phyloP scores from a whole-genome alignment of 179 eudicot species.

The Actinidia chinensis region DNA sequence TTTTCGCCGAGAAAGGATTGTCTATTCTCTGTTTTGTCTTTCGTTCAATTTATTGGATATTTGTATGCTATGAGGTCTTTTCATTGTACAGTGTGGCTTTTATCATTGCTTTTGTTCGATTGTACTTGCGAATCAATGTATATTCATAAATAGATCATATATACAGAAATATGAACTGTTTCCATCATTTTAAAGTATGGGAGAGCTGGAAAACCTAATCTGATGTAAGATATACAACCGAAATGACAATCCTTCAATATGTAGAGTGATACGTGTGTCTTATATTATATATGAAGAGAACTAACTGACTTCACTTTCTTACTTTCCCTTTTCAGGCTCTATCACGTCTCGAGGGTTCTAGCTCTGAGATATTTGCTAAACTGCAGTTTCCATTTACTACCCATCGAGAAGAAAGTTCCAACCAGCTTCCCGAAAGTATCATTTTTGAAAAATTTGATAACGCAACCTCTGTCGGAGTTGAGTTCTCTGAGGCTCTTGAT shows the following conservation, averaged over 20 bases:
- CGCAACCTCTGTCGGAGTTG: slow-evolving; percentile 7
- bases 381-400: slow-evolving; percentile 10
- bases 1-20: too few species aligned
- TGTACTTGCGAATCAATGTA: too few species aligned
- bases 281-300: not conserved
- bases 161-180: not conserved
- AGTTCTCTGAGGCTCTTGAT: slow-evolving; percentile 5
- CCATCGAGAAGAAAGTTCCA: slow-evolving; percentile 22
- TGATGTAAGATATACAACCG: not conserved
- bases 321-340: slow-evolving; percentile 42
- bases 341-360: slow-evolving; percentile 37
- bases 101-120: too few species aligned
- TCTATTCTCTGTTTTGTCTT: too few species aligned
- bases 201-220: not conserved
- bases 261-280: not conserved
- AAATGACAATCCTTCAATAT: not conserved
- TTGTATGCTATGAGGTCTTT: too few species aligned
- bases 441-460: slow-evolving; percentile 16
- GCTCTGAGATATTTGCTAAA: slow-evolving; percentile 23
- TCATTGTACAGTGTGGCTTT: too few species aligned
- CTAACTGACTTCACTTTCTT: not conserved
- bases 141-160: not conserved
- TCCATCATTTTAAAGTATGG: not conserved
- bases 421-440: slow-evolving; percentile 19
- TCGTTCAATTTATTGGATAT: too few species aligned